Base-by-base conservation (phyloP, 352 stramenopile genomes). In the Phytophthora ramorum region DNA sequence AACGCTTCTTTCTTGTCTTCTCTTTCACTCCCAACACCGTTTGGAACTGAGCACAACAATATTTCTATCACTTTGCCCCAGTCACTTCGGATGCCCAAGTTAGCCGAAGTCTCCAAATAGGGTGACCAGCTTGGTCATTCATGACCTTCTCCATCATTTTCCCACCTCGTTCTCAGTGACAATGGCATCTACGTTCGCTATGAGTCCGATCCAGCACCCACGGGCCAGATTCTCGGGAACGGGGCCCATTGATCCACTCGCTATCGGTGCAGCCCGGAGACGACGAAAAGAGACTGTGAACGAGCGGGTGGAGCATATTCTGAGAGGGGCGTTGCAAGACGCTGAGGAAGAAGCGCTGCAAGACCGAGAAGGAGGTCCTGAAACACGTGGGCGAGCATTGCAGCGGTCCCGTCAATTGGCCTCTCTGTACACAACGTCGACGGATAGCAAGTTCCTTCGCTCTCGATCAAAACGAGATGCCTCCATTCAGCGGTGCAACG, bases 201-300 rank as follows among this genome's bases (percentile, higher is more conserved):
- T 52, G 58, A 73, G 63, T 38, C 52, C 68, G 7, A 73, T 69
- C 28, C 46, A 64, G 14, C 45, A 52, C 16, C 34, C 50, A 40
- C 35, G 32, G 5, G 28, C 50, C 22, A 66, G 52, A 12, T 30
- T 41, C n/a, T n/a, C 14, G 3, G 32, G 20, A 16, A 20, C n/a
- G 34, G 34, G 3, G 12, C 17, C 30, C 17, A 26, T 49, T 41
- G 47, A 59, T 19, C 41, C 56, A 30, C 32, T 17, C 5, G 37
- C 16, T 3, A 41, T 57, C 14, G 49, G 26, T 66, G 49, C 50
- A 5, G 24, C 13, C 30, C 64, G 57, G 50, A 53, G 43, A 28
- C 66, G 71, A 9, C 72, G 81, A 26, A 89, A 91, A 63, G 82
- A 88, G 61, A 91, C 82, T 4, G 82, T 91, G 6, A 91, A 91